Conservation (phyloP, 345 rosid species). For the Carallia brachiata region DNA sequence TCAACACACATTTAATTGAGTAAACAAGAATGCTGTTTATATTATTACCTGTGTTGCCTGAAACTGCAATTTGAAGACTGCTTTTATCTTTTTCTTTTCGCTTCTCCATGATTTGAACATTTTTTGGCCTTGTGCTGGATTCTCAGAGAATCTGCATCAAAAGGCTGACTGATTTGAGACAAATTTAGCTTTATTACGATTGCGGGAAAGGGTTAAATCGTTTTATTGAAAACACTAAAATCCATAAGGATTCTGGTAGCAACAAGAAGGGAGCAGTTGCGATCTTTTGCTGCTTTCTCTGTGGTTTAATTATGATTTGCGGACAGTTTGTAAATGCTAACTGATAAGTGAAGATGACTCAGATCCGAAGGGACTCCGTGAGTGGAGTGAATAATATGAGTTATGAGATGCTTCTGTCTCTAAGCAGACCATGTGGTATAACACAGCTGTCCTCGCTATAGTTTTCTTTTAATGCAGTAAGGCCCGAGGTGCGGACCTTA, state of each 20-base stretch:
- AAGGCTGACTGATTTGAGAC: slow-evolving; percentile 20
- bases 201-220: slow-evolving; percentile 10
- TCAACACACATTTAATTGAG: slow-evolving; percentile 4
- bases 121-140: slow-evolving; percentile 16
- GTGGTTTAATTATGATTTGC: slow-evolving; percentile 5
- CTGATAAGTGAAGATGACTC: not conserved
- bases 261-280: slow-evolving; percentile 9
- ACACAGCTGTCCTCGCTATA: slow-evolving; percentile 22
- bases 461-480: slow-evolving; percentile 56
- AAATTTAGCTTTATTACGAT: slow-evolving; percentile 4
- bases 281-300: not conserved
- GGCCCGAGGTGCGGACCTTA: slow-evolving; percentile 39
- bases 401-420: slow-evolving; percentile 16
- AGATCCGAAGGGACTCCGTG: slow-evolving; percentile 3
- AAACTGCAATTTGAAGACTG: slow-evolving; percentile 57
- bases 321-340: slow-evolving; percentile 6
- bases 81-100: slow-evolving; percentile 78
- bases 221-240: slow-evolving; percentile 21
- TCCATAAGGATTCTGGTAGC: slow-evolving; percentile 10
- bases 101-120: slow-evolving; percentile 91
- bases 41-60: slow-evolving; percentile 50
- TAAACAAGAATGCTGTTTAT: slow-evolving; percentile 2
- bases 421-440: slow-evolving; percentile 14
- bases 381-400: not conserved
- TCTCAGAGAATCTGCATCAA: slow-evolving; percentile 24